Evolutionary conservation across 2,329 filamentous ascomycete species (phyloP), one percentile per base, ranked within the genome.

Genomic region (Beauveria asiatica): DNA sequence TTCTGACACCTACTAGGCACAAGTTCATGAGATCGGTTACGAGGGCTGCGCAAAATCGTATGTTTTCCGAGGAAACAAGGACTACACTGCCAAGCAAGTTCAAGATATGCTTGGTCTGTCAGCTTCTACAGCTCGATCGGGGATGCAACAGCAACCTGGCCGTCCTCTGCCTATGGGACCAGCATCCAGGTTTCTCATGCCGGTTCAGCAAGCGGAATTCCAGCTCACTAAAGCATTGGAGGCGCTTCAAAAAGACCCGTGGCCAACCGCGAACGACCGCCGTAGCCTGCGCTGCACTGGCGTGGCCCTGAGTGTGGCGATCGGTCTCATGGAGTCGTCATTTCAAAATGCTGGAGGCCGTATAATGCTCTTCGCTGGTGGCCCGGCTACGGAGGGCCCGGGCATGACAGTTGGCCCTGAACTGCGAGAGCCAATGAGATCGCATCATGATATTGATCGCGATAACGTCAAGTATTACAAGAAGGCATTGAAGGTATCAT

Each of bases 391-490:
- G 0, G 94, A 99, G 74, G 94, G 94, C 1, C 94, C 94, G 11
- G 94, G 94, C 63, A 92, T 96, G 83, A 94, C 99, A 37, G 94
- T 99, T 71, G 92, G 92, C 2, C 90, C 94, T 25, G 94, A 99
- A 75, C 79, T 99, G 65, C 89, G 93, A 73, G 94, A 99, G 73
- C 92, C 95, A 10, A 97, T 99, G 65, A 88, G 94, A 70, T 97
- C 93, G 46, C 94, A 99, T 76, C 94, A 99, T 75, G 94, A 99
- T 70, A 99, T 99, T 74, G 94, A 99, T 72, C 86, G 92, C 61
- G 94, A 99, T 75, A 97, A 97, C 73, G 96, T 96, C 78, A 99
- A 99, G 75, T 97, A 97, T 77, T 97, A 96, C 78, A 99, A 99
- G 82, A 99, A 99, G 78, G 94, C 94, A 23, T 76, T 97, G 55